A percentile compares a stretch with the other conserved stretches of the same genome.
phyloP scores from a whole-genome alignment of 2,329 filamentous ascomycete species.

The Pseudofabraea citricarpa region DNA sequence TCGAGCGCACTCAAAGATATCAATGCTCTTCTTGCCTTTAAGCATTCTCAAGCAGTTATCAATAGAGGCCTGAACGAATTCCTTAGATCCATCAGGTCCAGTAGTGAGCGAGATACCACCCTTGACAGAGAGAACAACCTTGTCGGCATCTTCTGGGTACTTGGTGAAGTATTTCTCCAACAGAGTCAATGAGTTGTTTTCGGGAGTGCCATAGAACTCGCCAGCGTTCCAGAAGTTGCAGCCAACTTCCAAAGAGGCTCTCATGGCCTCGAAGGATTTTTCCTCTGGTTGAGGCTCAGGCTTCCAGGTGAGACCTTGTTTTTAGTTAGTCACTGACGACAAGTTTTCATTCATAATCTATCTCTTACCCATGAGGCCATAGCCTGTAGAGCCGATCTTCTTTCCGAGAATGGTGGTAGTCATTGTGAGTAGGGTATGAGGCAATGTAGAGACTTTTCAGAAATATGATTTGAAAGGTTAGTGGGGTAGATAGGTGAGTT shows the following conservation, averaged over 20 bases:
- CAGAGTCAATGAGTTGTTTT: constrained; percentile 54
- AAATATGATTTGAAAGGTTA: too few species aligned
- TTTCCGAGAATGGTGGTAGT: constrained; percentile 28
- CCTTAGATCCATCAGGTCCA: constrained; percentile 45
- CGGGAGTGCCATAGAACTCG: constrained; percentile 57
- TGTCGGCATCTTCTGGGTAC: constrained; percentile 56
- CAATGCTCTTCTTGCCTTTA: constrained; percentile 43
- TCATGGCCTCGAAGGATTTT: constrained; percentile 48
- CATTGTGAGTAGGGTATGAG: neutral
- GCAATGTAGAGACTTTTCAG: too few species aligned
- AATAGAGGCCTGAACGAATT: constrained; percentile 50
- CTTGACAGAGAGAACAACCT: constrained; percentile 59
- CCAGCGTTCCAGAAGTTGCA: constrained; percentile 56
- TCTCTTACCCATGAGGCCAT: constrained; percentile 39
- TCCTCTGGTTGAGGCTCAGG: constrained; percentile 32
- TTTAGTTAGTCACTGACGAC: neutral
- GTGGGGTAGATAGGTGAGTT: too few species aligned
- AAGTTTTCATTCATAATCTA: constrained; percentile 4
- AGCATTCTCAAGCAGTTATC: constrained; percentile 50
- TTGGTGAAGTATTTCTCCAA: constrained; percentile 55
- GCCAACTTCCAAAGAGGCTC: constrained; percentile 40
- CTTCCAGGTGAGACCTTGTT: constrained; percentile 21
- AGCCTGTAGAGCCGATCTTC: constrained; percentile 45
- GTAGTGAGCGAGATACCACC: constrained; percentile 41
- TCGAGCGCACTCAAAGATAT: constrained; percentile 49